Conservation (phyloP, 192 early-diverging fungal genomes). For the Chytriomyces sp. region DNA sequence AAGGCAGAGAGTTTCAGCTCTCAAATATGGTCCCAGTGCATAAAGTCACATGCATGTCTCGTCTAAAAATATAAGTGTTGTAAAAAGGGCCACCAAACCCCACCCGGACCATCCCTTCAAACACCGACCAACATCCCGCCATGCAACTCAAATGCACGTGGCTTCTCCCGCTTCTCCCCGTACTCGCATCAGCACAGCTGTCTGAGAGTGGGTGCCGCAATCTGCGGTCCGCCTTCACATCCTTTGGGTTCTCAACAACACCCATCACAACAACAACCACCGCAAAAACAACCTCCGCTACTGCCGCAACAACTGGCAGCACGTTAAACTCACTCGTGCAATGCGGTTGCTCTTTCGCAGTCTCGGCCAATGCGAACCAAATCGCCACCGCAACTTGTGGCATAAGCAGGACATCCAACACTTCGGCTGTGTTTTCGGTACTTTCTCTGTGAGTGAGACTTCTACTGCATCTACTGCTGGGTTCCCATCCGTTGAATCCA, state of each 20-base stretch:
- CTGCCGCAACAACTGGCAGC: background rate
- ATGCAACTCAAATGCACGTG: too few relatives aligned
- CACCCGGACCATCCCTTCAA: too few relatives aligned
- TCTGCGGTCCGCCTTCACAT: conserved; percentile 7
- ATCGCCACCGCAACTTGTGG: background rate
- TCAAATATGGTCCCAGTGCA: too few relatives aligned
- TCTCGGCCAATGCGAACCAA: background rate
- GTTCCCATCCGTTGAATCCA: too few relatives aligned
- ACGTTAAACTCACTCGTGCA: background rate
- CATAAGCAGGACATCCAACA: background rate
- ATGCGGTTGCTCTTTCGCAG: background rate
- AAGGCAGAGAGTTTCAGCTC: too few relatives aligned
- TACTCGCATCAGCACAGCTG: background rate
- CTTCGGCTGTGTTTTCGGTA: background rate
- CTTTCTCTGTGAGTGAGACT: background rate
- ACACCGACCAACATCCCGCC: too few relatives aligned
- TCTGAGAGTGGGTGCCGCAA: conserved; percentile 9
- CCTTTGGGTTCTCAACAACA: conserved; percentile 14
- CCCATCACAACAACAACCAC: background rate
- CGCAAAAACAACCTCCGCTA: conserved; percentile 1
- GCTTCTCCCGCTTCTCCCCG: too few relatives aligned
- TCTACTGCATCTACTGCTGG: background rate
- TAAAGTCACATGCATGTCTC: too few relatives aligned
- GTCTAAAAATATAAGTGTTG: too few relatives aligned
- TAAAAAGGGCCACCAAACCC: too few relatives aligned